Evolutionary conservation across 192 early-diverging fungal genomes (phyloP).

Genomic region (Coemansia furcata): DNA sequence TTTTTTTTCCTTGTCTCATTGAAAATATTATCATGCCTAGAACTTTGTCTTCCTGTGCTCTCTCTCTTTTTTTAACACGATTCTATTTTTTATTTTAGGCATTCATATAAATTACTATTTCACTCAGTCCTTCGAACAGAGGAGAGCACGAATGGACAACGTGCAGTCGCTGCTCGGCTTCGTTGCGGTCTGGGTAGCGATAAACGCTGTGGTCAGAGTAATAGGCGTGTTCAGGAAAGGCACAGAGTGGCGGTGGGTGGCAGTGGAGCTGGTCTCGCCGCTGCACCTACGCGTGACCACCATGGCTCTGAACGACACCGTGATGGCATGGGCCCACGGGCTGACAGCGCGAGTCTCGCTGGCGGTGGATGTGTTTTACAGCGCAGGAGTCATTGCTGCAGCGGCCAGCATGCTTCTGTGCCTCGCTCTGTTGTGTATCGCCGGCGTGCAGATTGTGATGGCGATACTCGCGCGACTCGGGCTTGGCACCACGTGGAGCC

Average conservation of each 20-base stretch:
- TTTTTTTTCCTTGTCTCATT: too few species aligned
- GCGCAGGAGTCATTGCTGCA: constrained; percentile 1
- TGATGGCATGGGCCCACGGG: neutral
- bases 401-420: constrained; percentile 24
- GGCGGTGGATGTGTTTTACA: constrained; percentile 17
- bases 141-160: constrained; percentile 13
- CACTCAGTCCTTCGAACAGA: too few species aligned
- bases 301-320: neutral
- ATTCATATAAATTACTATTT: too few species aligned
- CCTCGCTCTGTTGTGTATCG: constrained; percentile 5
- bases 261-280: constrained; percentile 32
- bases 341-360: neutral
- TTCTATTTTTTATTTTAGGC: too few species aligned
- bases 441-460: constrained; percentile 23
- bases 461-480: constrained; percentile 1
- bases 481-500: neutral
- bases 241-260: neutral
- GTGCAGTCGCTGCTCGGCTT: constrained; percentile 9
- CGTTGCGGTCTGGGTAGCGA: constrained; percentile 8
- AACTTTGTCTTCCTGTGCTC: too few species aligned
- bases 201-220: constrained; percentile 12
- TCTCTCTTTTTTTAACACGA: too few species aligned
- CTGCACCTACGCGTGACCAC: constrained; percentile 35
- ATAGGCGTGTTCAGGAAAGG: neutral
- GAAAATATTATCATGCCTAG: too few species aligned